These are phyloP conservation scores for Penicillium coprophilum DNA, from an alignment of 495 filamentous ascomycete species.

Conservation along the genomic window DNA sequence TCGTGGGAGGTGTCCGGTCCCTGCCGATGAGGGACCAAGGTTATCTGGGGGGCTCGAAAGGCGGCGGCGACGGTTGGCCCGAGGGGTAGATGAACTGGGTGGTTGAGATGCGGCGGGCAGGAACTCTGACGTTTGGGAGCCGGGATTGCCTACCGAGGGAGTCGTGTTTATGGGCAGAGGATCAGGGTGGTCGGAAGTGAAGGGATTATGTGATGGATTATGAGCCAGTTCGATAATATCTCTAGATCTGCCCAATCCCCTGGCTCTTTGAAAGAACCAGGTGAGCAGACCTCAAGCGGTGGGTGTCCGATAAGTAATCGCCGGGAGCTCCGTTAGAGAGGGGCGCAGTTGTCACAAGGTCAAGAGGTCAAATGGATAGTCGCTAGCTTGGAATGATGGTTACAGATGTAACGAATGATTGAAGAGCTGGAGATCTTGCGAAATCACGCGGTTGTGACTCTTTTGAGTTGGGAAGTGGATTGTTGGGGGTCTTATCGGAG, in stretches of 20 bases:
- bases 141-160: constrained; percentile 22
- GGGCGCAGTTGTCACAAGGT: constrained; percentile 5
- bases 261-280: constrained; percentile 53
- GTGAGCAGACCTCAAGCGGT: constrained; percentile 44
- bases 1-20: constrained; percentile 21
- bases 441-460: constrained; percentile 2
- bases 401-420: neutral
- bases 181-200: constrained; percentile 60
- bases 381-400: neutral
- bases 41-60: constrained; percentile 32
- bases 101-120: constrained; percentile 14
- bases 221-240: constrained; percentile 63
- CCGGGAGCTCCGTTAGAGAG: constrained; percentile 9
- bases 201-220: constrained; percentile 49
- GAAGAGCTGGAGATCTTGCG: neutral
- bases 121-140: constrained; percentile 15
- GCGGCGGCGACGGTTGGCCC: constrained; percentile 30
- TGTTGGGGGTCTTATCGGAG: constrained; percentile 5
- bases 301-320: constrained; percentile 13
- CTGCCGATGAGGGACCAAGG: constrained; percentile 18
- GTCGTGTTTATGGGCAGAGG: constrained; percentile 35
- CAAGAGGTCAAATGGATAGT: neutral
- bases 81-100: constrained; percentile 11
- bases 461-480: neutral
- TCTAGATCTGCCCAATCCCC: constrained; percentile 48